Conservation (phyloP, 1,139 yeast species). For the Trichomonascaceae sp. region DNA sequence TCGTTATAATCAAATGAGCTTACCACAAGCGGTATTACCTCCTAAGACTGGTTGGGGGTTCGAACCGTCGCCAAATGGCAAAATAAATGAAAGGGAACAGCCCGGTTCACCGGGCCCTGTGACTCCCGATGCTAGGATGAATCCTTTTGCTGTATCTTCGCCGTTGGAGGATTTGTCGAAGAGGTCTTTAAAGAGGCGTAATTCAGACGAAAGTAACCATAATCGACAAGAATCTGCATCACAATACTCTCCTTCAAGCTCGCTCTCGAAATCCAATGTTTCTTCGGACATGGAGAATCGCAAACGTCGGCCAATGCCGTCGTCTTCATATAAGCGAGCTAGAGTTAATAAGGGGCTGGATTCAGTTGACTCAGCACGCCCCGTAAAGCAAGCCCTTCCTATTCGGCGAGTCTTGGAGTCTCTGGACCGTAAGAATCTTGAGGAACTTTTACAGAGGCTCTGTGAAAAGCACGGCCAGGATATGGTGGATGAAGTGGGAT, state of each 20-base stretch:
- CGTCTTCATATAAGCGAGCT: conserved; percentile 16
- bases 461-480: conserved; percentile 56
- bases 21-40: conserved; percentile 21
- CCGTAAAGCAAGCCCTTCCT: conserved; percentile 40
- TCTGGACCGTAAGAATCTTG: conserved; percentile 52
- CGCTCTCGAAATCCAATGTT: not conserved
- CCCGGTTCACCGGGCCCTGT: not conserved
- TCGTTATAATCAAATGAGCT: not conserved
- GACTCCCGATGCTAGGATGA: conserved; percentile 1
- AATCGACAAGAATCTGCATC: not conserved
- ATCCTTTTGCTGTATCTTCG: not conserved
- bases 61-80: conserved; percentile 15
- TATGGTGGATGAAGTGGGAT: conserved; percentile 45
- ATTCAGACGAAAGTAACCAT: not conserved
- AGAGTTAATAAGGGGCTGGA: conserved; percentile 12
- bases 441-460: conserved; percentile 46
- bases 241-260: not conserved
- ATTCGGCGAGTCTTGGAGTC: conserved; percentile 60
- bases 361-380: conserved; percentile 13
- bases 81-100: not conserved
- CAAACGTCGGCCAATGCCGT: not conserved
- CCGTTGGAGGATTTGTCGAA: not conserved
- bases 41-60: conserved; percentile 27
- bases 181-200: conserved; percentile 6
- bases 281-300: not conserved